Base-by-base conservation (phyloP, 768 basidiomycete genomes). In the Russula lepida region DNA sequence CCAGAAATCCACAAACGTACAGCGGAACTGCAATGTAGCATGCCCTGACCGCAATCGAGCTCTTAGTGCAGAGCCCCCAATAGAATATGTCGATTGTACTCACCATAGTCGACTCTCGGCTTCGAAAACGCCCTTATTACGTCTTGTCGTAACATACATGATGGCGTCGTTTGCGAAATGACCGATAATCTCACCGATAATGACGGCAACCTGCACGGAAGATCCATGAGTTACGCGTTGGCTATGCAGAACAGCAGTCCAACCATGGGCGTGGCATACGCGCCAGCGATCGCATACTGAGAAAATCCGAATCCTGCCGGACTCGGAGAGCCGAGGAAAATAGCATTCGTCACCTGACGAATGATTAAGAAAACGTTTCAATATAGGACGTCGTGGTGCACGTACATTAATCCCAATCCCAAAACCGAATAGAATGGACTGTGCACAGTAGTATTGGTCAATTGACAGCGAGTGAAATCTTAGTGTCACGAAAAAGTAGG, bases 401-500 rank as follows among this genome's bases (percentile, higher is more conserved):
- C 76, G 47, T 52, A 81, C 81, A 64, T 84, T 84, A 54, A 84
- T 81, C 35, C 85, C 84, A 56, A 85, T 84, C 17, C 77, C 71
- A 68, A 86, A 86, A 0, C 85, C 86, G 67, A 88, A 87, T 0
- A 83, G 68, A 50, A 81, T 67, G 6, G 77, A 82, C 79, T 81
- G 53, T n/a, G 13, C n/a, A 17, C 11, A 6, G 46, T n/a, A 6
- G 25, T 17, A 15, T 12, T 27, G 9, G n/a, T 56, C 12, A 50
- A 39, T 39, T 17, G n/a, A 56, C 60, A 13, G 23, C 23, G 9
- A 55, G 5, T 17, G 49, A 21, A 19, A 15, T 33, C 8, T 30
- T 9, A 9, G 21, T 15, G 15, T 35, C 23, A 47, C 37, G 19
- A 11, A 23, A 11, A 3, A 2, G 19, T 41, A 25, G 28, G 13